Evolutionary conservation across 2,329 filamentous ascomycete genomes (phyloP), one percentile per base, ranked within the genome.

Genomic region (Pseudogymnoascus sp.): DNA sequence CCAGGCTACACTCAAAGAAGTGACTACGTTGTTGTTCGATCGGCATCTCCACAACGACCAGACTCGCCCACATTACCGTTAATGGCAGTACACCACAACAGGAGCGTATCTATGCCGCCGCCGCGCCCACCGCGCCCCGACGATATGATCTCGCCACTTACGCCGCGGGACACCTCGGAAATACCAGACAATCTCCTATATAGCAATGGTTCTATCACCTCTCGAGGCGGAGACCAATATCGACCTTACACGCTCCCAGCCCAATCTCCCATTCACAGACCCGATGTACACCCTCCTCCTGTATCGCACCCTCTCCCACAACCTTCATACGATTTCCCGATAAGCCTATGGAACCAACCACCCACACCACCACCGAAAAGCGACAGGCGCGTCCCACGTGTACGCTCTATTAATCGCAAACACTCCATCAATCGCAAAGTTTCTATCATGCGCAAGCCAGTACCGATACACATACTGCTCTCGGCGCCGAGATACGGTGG

Each of bases 71-170:
- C 48, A 54, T 19, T 54, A 31, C 48, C 48, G 14, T 51, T 51
- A 54, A 8, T 54, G 6, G 45, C 28, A 13, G 2, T 54, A 13
- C 48, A 31, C 6, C 48, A 54, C 25, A 54, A 31, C n/a, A 54
- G 48, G 25, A 54, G 48, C 48, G 48, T 54, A 54, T 54, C 48
- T 31, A 54, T 54, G 48, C 48, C 48, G 25, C 48, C 48, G 31
- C 48, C 48, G 3, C 48, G 48, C 25, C 48, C 48, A 6, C 25
- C 14, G n/a, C 48, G 48, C 4, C 48, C 48, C n/a, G 48, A 54
- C 48, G 25, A 31, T 31, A 54, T 54, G 48, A 31, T 54, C 48
- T 54, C 48, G n/a, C 48, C 48, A 31, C n/a, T 54, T 54, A 54
- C 48, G 16, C 48, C 48, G 11, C 25, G n/a, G 3, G 48, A 13